These are phyloP conservation scores for Dictyostelium capitatum DNA, from an alignment of 78 protist genomes.

Conservation along the genomic window DNA sequence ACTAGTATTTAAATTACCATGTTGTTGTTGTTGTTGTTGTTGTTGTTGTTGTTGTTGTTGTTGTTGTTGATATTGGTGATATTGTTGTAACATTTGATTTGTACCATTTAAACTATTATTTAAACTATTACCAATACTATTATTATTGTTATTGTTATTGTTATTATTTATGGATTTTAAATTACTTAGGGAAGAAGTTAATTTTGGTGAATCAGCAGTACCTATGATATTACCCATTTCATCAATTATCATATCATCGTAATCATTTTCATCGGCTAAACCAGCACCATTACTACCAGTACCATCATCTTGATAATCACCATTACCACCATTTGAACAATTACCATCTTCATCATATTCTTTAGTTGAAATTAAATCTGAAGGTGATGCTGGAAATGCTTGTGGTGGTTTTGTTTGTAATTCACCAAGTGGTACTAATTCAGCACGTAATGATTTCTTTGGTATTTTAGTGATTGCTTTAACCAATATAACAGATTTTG, in stretches of 20 bases:
- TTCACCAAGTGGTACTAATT: slow-evolving; percentile 69
- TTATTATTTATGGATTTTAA: background rate
- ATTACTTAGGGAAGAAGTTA: background rate
- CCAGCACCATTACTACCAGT: background rate
- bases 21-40: background rate
- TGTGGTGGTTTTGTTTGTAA: slow-evolving; percentile 60
- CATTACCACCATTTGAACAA: background rate
- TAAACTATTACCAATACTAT: background rate
- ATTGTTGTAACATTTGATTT: background rate
- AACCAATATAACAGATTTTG: slow-evolving; percentile 68
- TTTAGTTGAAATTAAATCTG: slow-evolving; percentile 1
- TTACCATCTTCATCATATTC: slow-evolving; percentile 28
- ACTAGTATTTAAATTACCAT: background rate
- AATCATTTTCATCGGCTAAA: background rate
- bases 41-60: slow-evolving; percentile 2
- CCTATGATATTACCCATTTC: background rate
- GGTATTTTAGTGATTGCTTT: slow-evolving; percentile 79
- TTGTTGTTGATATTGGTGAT: background rate
- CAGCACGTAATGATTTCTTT: slow-evolving; percentile 75
- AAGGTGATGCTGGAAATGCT: slow-evolving; percentile 37
- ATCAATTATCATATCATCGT: background rate
- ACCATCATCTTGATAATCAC: slow-evolving; percentile 5
- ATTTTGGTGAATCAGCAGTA: background rate
- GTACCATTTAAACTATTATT: slow-evolving; percentile 11
- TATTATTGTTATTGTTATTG: background rate